Evolutionary conservation across 2,329 filamentous ascomycete genomes (phyloP), one percentile per base, ranked within the genome.

Genomic region (Sclerotinia spermophila): DNA sequence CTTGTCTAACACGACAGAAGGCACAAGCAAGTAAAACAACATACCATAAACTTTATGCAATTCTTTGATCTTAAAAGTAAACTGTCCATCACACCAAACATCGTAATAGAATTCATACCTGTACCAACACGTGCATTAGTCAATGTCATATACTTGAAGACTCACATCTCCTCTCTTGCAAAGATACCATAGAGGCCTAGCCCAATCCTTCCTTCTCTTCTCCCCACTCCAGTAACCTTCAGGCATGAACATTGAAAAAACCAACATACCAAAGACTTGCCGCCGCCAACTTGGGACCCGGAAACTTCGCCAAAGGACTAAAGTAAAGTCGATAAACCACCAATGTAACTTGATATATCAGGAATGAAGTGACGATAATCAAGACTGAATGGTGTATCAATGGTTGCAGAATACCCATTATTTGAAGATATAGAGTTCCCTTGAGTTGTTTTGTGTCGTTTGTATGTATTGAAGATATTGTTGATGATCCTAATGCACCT

Each of bases 41-140:
- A 19, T 30, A 70, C 68, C 68, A 27, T 70, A 56, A 65, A 65
- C 15, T 19, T 38, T 13, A 45, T 70, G 68, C n/a, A 70, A 44
- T 35, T 65, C 45, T 40, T 48, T 53, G n/a, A 70, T 66, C 27
- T 70, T 70, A 17, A 51, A 48, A 17, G 38, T 64, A 61, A 40
- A 66, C 21, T 44, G 38, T 21, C 68, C 68, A 19, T 42, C 48
- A 24, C 45, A 51, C 38, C 58, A 65, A n/a, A 70, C 48, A n/a
- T 70, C 58, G 44, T 70, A 66, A 3, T 70, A 66, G 24, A 65
- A 70, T 35, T 70, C 59, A 35, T 70, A 65, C 48, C 58, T 62
- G 21, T 21, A 38, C n/a, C 13, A 48, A 35, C 27, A 27, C 21
- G 15, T 48, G 30, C 2, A 38, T 51, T 38, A 51, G 61, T 38